Evolutionary conservation across 2,329 filamentous ascomycete genomes (phyloP).

Genomic region (Alternaria angustiovoidea): DNA sequence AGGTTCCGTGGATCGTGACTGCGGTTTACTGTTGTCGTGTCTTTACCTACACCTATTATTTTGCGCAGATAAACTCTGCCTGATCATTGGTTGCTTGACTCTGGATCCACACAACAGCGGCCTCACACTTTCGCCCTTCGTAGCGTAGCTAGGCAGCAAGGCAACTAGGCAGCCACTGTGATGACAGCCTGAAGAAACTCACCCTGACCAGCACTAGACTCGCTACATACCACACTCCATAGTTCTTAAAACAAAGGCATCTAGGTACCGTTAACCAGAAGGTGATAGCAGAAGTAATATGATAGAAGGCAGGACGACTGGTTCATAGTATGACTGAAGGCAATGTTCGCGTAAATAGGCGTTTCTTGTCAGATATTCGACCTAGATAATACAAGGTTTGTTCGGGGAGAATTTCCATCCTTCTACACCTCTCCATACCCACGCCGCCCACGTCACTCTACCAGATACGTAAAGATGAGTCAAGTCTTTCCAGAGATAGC

Average conservation of each 20-base stretch:
- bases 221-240: too few species aligned
- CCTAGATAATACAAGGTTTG: slow-evolving; percentile 10
- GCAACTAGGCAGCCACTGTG: not conserved
- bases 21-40: not conserved
- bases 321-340: not conserved
- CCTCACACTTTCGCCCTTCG: not conserved
- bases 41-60: not conserved
- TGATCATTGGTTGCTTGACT: not conserved
- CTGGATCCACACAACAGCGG: not conserved
- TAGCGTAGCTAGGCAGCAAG: slow-evolving; percentile 16
- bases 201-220: too few species aligned
- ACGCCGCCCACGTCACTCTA: not conserved
- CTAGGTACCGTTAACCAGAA: not conserved
- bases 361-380: not conserved
- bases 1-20: not conserved
- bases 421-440: not conserved
- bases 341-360: not conserved
- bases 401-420: not conserved
- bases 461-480: not conserved
- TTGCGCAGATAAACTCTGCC: not conserved
- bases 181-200: not conserved
- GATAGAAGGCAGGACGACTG: not conserved
- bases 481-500: not conserved
- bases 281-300: not conserved
- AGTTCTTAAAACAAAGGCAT: not conserved